Conservation (phyloP, 805 yeast species). For the Cyberlindnera japonica region DNA sequence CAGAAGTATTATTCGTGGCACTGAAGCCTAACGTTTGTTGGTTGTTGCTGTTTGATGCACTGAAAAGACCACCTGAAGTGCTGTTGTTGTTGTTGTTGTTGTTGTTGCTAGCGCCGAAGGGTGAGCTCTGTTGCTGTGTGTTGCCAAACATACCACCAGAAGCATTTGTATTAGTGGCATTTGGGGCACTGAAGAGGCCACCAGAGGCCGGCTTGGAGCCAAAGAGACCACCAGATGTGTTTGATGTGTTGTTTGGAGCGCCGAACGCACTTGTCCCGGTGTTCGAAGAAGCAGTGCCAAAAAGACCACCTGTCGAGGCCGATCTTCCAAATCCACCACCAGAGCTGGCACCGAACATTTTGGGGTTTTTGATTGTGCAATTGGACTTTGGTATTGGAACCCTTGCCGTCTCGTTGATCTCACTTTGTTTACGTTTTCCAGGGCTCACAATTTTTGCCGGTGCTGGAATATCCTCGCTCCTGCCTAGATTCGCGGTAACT, state of each 20-base stretch:
- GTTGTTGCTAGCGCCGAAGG: background rate
- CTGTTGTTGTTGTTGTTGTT: background rate
- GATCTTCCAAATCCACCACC: conserved; percentile 23
- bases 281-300: conserved; percentile 20
- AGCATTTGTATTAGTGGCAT: conserved; percentile 1
- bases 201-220: conserved; percentile 29
- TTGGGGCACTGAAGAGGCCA: conserved; percentile 41
- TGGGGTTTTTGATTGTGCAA: background rate
- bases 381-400: background rate
- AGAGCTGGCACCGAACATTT: conserved; percentile 20
- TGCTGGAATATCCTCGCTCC: conserved; percentile 11
- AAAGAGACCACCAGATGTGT: conserved; percentile 35
- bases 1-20: background rate
- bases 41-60: conserved; percentile 26
- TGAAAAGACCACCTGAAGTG: conserved; percentile 38
- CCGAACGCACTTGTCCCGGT: conserved; percentile 24
- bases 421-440: conserved; percentile 10
- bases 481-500: conserved; percentile 2
- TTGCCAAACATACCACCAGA: conserved; percentile 19
- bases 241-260: conserved; percentile 3
- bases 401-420: background rate
- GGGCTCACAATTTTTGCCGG: conserved; percentile 6
- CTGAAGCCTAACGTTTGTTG: background rate
- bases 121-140: conserved; percentile 1
- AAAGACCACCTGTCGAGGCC: conserved; percentile 24